phyloP scores from a whole-genome alignment of 176 grass and related monocot genomes.

The Phoenix roebelenii region DNA sequence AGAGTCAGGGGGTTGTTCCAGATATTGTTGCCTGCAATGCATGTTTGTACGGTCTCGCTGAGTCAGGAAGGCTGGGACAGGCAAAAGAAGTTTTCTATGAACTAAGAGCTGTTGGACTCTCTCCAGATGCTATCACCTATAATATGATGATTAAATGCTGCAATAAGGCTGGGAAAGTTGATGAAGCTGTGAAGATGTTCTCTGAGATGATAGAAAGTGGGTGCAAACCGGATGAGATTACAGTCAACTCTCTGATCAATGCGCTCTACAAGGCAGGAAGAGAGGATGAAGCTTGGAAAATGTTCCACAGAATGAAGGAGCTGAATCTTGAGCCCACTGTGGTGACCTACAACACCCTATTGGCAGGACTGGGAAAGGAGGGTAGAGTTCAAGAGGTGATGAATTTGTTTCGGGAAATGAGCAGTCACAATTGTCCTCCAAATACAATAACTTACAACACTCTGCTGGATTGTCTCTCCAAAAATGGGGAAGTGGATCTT shows the following conservation, averaged over 20 bases:
- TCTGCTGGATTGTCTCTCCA: constrained; percentile 77
- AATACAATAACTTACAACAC: constrained; percentile 85
- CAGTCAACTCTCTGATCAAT: constrained; percentile 73
- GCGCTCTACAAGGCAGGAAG: constrained; percentile 72
- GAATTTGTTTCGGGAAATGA: constrained; percentile 67
- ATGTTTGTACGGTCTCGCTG: constrained; percentile 69
- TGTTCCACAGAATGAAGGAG: constrained; percentile 59
- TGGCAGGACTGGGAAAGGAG: constrained; percentile 85
- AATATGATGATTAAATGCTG: constrained; percentile 99
- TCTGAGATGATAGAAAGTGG: constrained; percentile 66
- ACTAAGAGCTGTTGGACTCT: constrained; percentile 55
- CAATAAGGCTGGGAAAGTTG: constrained; percentile 56
- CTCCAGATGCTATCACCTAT: constrained; percentile 78
- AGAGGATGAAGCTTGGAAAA: constrained; percentile 63
- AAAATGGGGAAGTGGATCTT: constrained; percentile 69
- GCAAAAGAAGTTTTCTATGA: constrained; percentile 78
- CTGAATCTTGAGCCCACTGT: constrained; percentile 64
- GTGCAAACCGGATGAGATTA: constrained; percentile 55
- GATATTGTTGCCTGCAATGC: constrained; percentile 80
- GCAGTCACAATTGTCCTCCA: constrained; percentile 36
- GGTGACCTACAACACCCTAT: constrained; percentile 71
- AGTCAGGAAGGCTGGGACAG: constrained; percentile 57
- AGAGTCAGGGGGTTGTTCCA: constrained; percentile 63
- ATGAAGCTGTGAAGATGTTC: constrained; percentile 70
- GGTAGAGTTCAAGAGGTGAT: constrained; percentile 65